Conservation (phyloP, 345 rosid genomes). For the Angophora floribunda region DNA sequence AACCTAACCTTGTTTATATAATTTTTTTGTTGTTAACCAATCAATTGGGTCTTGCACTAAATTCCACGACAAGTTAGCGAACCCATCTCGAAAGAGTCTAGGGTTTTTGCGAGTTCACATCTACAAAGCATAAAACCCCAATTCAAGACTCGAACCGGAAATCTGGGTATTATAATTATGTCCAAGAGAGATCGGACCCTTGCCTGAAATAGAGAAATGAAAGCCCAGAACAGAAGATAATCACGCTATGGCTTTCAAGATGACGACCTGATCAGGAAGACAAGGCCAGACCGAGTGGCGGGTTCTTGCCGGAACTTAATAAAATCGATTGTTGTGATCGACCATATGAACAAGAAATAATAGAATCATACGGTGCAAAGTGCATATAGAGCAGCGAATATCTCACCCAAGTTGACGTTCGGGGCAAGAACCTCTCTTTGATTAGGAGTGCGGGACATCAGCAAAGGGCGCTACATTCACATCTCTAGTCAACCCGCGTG, state of each 20-base stretch:
- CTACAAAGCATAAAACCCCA: not conserved
- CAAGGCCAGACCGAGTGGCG: not conserved
- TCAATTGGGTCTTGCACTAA: not conserved
- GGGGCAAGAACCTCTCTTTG: not conserved
- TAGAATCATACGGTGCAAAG: not conserved
- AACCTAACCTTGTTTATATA: not conserved
- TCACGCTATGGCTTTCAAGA: not conserved
- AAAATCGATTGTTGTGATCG: not conserved
- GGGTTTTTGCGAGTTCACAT: not conserved
- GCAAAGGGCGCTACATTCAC: not conserved
- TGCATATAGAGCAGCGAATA: not conserved
- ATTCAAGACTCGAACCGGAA: not conserved
- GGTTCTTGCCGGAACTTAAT: not conserved
- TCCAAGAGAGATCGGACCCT: not conserved
- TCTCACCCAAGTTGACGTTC: not conserved
- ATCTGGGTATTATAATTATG: not conserved
- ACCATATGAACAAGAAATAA: not conserved
- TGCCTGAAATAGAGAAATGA: not conserved
- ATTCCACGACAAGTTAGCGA: not conserved
- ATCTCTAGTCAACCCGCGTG: not conserved
- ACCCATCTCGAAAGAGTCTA: not conserved
- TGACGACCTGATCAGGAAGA: not conserved
- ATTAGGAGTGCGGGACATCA: not conserved
- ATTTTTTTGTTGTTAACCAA: not conserved
- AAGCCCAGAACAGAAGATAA: accelerated